phyloP scores from a whole-genome alignment of 441 rosid species.

The Manihot esculenta region DNA sequence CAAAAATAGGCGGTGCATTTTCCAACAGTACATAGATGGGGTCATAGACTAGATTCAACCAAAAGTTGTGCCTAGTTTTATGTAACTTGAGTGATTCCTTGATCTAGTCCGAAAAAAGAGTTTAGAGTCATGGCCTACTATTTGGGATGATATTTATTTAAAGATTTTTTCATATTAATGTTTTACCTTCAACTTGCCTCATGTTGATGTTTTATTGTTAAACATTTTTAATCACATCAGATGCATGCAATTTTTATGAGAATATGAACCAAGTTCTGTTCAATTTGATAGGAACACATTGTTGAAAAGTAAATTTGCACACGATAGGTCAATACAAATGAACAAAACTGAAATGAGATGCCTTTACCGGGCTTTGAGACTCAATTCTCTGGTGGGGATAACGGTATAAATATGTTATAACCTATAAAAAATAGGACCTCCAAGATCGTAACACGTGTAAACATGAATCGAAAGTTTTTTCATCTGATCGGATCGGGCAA shows the following conservation, averaged over 20 bases:
- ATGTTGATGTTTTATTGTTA: background rate
- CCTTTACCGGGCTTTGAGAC: background rate
- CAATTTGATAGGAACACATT: background rate
- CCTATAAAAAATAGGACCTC: too few relatives aligned
- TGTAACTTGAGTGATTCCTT: constrained; percentile 4
- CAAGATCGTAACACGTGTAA: too few relatives aligned
- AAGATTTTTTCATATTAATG: background rate
- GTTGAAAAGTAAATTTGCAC: background rate
- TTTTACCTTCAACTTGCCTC: background rate
- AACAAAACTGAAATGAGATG: background rate
- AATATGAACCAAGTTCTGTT: background rate
- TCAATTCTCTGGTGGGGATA: background rate
- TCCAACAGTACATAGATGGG: background rate
- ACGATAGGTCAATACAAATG: background rate
- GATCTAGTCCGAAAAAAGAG: background rate
- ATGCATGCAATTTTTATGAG: background rate
- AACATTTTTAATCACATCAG: background rate
- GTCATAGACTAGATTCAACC: background rate
- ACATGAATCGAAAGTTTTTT: too few relatives aligned
- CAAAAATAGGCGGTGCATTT: background rate
- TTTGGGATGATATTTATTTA: background rate
- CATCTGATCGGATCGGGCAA: too few relatives aligned
- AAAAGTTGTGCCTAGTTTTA: background rate
- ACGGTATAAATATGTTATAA: too few relatives aligned
- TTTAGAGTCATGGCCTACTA: background rate